These are phyloP conservation scores for Lolium perenne DNA, from an alignment of 176 grass and related monocot genomes.

Conservation along the genomic window DNA sequence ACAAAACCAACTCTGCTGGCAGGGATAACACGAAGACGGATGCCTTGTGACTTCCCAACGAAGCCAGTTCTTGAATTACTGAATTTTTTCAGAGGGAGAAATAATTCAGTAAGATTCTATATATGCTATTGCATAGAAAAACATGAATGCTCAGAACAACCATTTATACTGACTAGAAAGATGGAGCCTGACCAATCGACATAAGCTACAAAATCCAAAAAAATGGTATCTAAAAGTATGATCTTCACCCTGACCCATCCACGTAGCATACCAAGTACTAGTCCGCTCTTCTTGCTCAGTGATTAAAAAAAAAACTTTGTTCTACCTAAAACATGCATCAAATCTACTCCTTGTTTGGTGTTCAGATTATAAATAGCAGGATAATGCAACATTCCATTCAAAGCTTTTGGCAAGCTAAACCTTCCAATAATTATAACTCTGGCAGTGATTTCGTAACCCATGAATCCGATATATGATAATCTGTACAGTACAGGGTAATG, in stretches of 20 bases:
- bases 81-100: constrained; percentile 42
- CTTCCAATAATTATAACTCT: background rate
- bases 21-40: constrained; percentile 45
- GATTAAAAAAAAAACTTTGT: background rate
- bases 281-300: background rate
- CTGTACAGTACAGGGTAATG: background rate
- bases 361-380: background rate
- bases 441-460: background rate
- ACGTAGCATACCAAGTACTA: background rate
- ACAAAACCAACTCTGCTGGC: constrained; percentile 58
- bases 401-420: background rate
- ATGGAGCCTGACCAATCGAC: background rate
- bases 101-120: background rate
- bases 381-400: background rate
- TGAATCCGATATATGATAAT: background rate
- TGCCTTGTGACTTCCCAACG: constrained; percentile 51
- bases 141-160: background rate
- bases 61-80: constrained; percentile 78
- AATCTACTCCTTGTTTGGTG: background rate
- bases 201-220: constrained; percentile 20
- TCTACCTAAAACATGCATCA: background rate
- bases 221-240: background rate
- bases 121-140: background rate
- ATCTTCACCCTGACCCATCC: background rate
- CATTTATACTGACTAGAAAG: constrained; percentile 25